These are phyloP conservation scores for Salix brachista DNA, from an alignment of 345 rosid species.

Conservation along the genomic window DNA sequence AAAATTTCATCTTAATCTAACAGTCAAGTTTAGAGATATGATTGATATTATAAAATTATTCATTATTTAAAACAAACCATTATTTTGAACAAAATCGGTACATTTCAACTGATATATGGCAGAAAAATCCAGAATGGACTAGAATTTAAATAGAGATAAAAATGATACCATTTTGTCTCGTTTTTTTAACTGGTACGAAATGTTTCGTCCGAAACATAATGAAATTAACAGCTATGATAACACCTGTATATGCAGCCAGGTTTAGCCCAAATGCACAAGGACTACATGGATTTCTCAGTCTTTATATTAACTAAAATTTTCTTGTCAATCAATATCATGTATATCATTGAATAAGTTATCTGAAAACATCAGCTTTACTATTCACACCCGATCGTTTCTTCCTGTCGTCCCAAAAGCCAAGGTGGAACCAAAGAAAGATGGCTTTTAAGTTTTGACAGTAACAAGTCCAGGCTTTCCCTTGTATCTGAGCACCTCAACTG, in stretches of 20 bases:
- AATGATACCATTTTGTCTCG: fast-evolving
- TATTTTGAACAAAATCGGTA: too few relatives aligned
- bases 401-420: background rate
- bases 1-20: too few relatives aligned
- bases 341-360: background rate
- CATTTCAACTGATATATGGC: fast-evolving
- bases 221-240: too few relatives aligned
- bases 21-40: too few relatives aligned
- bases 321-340: background rate
- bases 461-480: background rate
- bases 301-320: background rate
- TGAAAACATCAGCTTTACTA: background rate
- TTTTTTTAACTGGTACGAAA: too few relatives aligned
- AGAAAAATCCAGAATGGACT: too few relatives aligned
- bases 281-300: background rate
- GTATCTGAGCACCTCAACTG: conserved; percentile 38
- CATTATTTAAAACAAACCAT: too few relatives aligned
- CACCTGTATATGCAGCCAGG: too few relatives aligned
- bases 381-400: background rate
- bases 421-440: background rate
- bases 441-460: background rate
- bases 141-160: too few relatives aligned
- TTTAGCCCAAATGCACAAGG: background rate
- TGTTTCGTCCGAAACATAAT: too few relatives aligned
- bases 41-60: too few relatives aligned